Base-by-base conservation (phyloP, 2,329 filamentous ascomycete species). In the Arthrobotrys megalospora region DNA sequence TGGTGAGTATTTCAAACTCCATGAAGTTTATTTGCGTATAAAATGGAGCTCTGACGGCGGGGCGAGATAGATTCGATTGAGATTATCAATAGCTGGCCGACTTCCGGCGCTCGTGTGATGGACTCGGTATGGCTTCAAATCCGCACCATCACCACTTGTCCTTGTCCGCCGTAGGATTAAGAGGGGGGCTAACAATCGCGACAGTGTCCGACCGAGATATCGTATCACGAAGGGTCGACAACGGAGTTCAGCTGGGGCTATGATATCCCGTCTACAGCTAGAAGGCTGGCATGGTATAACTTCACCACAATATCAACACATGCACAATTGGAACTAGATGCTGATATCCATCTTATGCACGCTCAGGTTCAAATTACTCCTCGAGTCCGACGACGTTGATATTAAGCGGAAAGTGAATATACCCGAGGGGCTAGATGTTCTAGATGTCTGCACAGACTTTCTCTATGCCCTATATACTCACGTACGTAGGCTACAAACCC, bases 31-130 rank as follows among this genome's bases (percentile, higher is more conserved):
- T 5, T 6, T 32, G 0, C 14, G 1, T 32, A 21, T 16, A 19
- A 41, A 28, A 47, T 47, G 63, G 41, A 52, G n/a, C 36, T n/a
- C 19, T 65, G 11, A 50, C 47, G 10, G 28, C n/a, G 34, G 34
- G 45, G n/a, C 50, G 52, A 6, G 3, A 11, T 70, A 64, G 76
- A 77, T 41, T 75, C 80, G 19, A 79, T 81, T 52, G 76, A 78
- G 55, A 71, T 81, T 43, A 81, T 81, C 58, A 80, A 66, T 45
- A 78, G 72, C 58, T 81, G 80, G 80, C 80, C 80, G 14, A 77
- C 79, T n/a, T 75, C 79, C 53, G 80, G 80, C 4, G 65, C 68
- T 36, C 79, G 76, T 64, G 75, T 78, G 34, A 67, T 78, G 67
- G 68, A 80, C 76, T 64, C 79, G 65, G 72, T 76, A 80, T 65